phyloP scores from a whole-genome alignment of 2,329 filamentous ascomycete species.

The Fusarium floridanum region DNA sequence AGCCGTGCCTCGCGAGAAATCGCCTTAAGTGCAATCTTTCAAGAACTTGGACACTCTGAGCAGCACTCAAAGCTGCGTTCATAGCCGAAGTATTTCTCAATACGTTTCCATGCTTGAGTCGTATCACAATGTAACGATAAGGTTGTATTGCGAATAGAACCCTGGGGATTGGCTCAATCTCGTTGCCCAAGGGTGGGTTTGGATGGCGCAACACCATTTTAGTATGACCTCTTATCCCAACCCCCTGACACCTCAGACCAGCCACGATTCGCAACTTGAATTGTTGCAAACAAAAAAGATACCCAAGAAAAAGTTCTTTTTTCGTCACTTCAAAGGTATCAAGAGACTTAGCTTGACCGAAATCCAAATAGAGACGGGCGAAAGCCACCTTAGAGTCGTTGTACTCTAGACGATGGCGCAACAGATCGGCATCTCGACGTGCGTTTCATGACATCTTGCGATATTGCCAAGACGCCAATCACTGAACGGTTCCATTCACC shows the following conservation, averaged over 20 bases:
- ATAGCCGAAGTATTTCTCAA: neutral
- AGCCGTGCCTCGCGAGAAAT: neutral
- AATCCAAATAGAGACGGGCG: neutral
- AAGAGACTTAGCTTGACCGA: rapidly evolving
- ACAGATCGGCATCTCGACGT: constrained; percentile 2
- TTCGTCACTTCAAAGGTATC: too few relatives aligned
- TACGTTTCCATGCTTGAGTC: neutral
- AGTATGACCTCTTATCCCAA: constrained; percentile 12
- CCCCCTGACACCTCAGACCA: neutral
- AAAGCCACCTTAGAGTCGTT: neutral
- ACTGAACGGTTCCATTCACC: neutral
- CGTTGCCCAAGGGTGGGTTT: neutral
- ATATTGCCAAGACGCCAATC: constrained; percentile 7
- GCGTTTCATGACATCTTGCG: constrained; percentile 12
- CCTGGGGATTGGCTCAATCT: neutral
- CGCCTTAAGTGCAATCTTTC: neutral
- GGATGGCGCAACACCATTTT: constrained; percentile 17
- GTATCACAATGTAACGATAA: neutral
- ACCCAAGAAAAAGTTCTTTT: neutral
- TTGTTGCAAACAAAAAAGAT: too few relatives aligned
- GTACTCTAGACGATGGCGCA: constrained; percentile 11
- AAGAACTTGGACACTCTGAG: neutral
- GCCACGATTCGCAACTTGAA: neutral
- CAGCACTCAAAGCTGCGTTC: neutral
- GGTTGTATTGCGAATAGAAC: neutral